Base-by-base conservation (phyloP, 2,329 filamentous ascomycete genomes). In the Exophiala spinifera region DNA sequence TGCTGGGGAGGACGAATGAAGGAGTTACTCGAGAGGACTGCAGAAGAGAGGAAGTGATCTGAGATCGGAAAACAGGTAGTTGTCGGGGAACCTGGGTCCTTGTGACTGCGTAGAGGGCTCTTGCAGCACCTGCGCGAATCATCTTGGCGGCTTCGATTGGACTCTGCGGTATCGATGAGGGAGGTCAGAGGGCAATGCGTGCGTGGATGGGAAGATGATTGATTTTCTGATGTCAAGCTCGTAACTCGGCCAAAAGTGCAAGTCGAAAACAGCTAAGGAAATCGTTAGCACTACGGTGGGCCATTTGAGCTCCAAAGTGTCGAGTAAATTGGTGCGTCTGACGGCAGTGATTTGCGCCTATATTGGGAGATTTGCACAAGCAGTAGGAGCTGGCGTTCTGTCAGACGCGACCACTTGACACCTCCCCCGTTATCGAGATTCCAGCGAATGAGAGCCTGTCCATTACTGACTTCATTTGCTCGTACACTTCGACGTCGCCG, bases 91-190 rank as follows among this genome's bases (percentile, higher is more conserved):
- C 70, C 66, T 78, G 76, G 65, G 78, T 73, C 50, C 60, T 51
- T 55, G 70, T 69, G 63, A 76, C 75, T 61, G 76, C 75, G 70
- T 84, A 79, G 73, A 87, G 83, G 69, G 88, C 87, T 76, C 88
- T 88, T 78, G 92, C 79, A 73, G 94, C 76, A 71, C 88, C 86
- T 74, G 88, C 85, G 78, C 92, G 89, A 82, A 96, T 91, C 92
- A 97, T 97, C 63, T 68, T 84, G 77, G 66, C 61, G 45, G 44
- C 36, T 39, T 37, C 46, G 58, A 51, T 37, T 50, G 45, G 46
- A 10, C 11, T 40, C 44, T 34, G 40, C 44, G 49, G 20, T 46
- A 36, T 39, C 8, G 48, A 33, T 40, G 44, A 50, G 44, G 53
- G 17, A 48, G 45, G 37, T 25, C 49, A 54, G 37, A 48, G 56